Percentiles rank a stretch among this genome's conserved stretches.
Evolutionary conservation across 2,329 filamentous ascomycete species (phyloP).

Genomic region (Diaporthe citriasiana): DNA sequence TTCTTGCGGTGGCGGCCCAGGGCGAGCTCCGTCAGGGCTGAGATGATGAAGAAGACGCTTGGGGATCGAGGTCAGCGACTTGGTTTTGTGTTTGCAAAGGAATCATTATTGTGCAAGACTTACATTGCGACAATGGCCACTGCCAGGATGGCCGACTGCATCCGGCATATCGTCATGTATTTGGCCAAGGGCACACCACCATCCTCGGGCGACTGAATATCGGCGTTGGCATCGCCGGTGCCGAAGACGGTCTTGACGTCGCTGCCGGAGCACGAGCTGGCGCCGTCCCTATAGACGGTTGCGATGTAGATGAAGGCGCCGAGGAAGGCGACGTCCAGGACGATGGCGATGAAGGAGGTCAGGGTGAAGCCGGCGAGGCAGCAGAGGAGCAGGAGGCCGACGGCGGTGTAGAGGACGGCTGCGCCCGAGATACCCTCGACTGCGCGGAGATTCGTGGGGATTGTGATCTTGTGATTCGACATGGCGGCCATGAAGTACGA

Average conservation of each 20-base stretch:
- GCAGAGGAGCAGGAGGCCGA: slow-evolving; percentile 82
- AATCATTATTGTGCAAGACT: slow-evolving; percentile 45
- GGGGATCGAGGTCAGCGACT: slow-evolving; percentile 32
- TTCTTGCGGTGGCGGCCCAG: slow-evolving; percentile 52
- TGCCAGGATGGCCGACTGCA: slow-evolving; percentile 84
- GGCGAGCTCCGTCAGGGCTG: slow-evolving; percentile 47
- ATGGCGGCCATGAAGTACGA: slow-evolving; percentile 87
- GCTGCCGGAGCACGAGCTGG: slow-evolving; percentile 70
- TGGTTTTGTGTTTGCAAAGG: background rate
- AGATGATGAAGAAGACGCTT: slow-evolving; percentile 53
- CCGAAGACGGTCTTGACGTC: slow-evolving; percentile 79
- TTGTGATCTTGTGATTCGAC: slow-evolving; percentile 72
- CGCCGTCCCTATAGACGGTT: slow-evolving; percentile 78
- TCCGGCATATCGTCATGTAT: slow-evolving; percentile 72
- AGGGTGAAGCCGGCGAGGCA: slow-evolving; percentile 82
- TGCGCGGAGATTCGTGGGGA: slow-evolving; percentile 76
- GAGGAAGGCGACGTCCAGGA: slow-evolving; percentile 83
- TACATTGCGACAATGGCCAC: slow-evolving; percentile 84
- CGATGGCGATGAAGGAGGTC: slow-evolving; percentile 79
- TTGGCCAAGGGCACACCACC: slow-evolving; percentile 65
- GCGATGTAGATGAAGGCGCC: slow-evolving; percentile 88
- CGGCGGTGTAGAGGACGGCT: slow-evolving; percentile 80
- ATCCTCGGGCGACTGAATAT: slow-evolving; percentile 63
- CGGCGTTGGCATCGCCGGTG: slow-evolving; percentile 65
- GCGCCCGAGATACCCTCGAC: slow-evolving; percentile 84